Percentiles rank a stretch among this genome's conserved stretches.
Conservation (phyloP, 306 rosid genomes). For the Trifolium pratense region DNA sequence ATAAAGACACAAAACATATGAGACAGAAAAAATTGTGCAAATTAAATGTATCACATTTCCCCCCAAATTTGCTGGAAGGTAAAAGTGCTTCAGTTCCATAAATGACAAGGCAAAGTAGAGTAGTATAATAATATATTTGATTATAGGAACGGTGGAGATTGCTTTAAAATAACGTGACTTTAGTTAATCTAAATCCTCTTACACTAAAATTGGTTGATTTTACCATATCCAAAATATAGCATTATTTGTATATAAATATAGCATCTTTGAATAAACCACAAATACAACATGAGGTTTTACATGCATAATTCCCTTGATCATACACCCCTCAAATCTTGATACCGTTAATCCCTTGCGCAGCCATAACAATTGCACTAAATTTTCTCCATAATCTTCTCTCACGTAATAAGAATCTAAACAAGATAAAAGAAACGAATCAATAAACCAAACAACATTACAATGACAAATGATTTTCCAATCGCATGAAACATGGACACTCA, state of each 20-base stretch:
- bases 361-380: slow-evolving; percentile 38
- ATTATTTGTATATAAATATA: slow-evolving; percentile 2
- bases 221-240: slow-evolving; percentile 21
- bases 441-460: slow-evolving; percentile 15
- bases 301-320: not conserved
- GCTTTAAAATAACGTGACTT: too few relatives aligned
- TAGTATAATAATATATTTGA: too few relatives aligned
- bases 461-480: not conserved
- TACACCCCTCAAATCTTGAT: slow-evolving; percentile 36
- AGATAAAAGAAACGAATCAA: slow-evolving; percentile 6
- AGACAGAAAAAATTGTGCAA: too few relatives aligned
- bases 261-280: slow-evolving; percentile 22
- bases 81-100: too few relatives aligned
- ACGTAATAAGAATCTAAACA: not conserved
- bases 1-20: too few relatives aligned
- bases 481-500: slow-evolving; percentile 45
- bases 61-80: too few relatives aligned
- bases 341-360: slow-evolving; percentile 19
- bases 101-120: too few relatives aligned
- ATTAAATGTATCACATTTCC: too few relatives aligned
- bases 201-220: not conserved
- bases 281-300: slow-evolving; percentile 42
- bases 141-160: too few relatives aligned
- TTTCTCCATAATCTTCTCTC: slow-evolving; percentile 48
- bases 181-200: not conserved